These are phyloP conservation scores for Fragaria nilgerrensis DNA, from an alignment of 306 rosid species.

Conservation along the genomic window DNA sequence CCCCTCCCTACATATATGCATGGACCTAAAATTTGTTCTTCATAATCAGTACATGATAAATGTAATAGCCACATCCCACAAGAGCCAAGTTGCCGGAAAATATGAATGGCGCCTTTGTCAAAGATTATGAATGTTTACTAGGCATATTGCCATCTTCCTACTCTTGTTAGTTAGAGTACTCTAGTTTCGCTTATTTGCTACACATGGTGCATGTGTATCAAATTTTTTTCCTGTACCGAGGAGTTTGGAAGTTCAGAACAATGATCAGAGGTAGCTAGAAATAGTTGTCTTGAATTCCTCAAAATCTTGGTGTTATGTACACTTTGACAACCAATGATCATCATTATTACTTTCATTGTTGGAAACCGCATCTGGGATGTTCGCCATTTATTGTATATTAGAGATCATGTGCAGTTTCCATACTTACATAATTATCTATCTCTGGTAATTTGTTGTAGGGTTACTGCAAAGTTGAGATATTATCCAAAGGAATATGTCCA, in stretches of 20 bases:
- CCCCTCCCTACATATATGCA: too few relatives aligned
- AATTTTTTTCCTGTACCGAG: background rate
- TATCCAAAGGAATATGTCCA: conserved; percentile 77
- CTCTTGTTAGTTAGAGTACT: background rate
- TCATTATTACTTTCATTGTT: background rate
- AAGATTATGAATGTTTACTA: too few relatives aligned
- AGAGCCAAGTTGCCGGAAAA: too few relatives aligned
- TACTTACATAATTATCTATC: background rate
- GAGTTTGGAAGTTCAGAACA: background rate
- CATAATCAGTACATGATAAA: too few relatives aligned
- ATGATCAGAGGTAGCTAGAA: too few relatives aligned
- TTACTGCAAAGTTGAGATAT: conserved; percentile 63
- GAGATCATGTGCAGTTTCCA: background rate
- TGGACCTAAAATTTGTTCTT: too few relatives aligned
- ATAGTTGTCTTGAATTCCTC: background rate
- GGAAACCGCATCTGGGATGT: background rate
- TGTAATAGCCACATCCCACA: too few relatives aligned
- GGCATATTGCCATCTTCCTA: background rate
- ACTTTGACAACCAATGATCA: background rate
- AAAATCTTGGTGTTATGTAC: background rate
- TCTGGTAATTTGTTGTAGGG: conserved; percentile 41
- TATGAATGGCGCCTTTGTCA: too few relatives aligned
- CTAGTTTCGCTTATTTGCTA: background rate
- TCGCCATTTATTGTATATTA: background rate
- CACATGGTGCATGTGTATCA: background rate